Base-by-base conservation (phyloP, 768 basidiomycete species). In the Calocera viscosa region DNA sequence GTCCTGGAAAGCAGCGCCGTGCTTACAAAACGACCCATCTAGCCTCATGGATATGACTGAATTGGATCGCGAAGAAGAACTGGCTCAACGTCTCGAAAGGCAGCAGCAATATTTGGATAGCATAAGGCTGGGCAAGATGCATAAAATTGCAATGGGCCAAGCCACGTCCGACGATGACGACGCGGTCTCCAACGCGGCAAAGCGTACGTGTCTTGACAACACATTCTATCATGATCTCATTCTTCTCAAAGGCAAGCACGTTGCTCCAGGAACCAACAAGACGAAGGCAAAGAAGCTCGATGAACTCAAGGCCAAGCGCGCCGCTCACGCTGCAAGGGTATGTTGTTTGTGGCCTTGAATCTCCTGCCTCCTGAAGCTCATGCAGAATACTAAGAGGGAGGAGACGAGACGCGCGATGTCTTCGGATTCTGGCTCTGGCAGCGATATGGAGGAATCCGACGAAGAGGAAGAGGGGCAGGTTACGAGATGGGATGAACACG, bases 1-100 rank as follows among this genome's bases (percentile, higher is more conserved):
- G 65, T 30, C 32, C 19, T 26, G 40, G 38, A 43, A 40, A 26
- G 38, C 60, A 5, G 2, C 24, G 14, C 14, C 49, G 67, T 63
- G 30, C 67, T 39, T 11, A 30, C 19, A 33, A 17, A 41, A 19
- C 24, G 2, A n/a, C 26, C 40, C 49, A 69, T 68, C 10, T 73
- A 97, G 94, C 65, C 80, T 98, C 34, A 78, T 91, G 72, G 75
- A 79, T 26, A 81, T 95, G 83, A 82, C 87, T 40, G 95, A 98
- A 76, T 82, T 96, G 71, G 88, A 94, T 68, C 86, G 95, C 66
- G 95, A 98, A 76, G 85, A 84, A 35, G 88, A 92, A 64, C 81
- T 98, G 24, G 88, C 90, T 0, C 80, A 84, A 68, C 86, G 95
- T 8, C 78, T 83, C 35, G 94, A 94, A 68, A 86, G 92, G 76